Evolutionary conservation across 2,329 filamentous ascomycete species (phyloP), one percentile per base, ranked within the genome.

Genomic region (Calonectria ilicicola): DNA sequence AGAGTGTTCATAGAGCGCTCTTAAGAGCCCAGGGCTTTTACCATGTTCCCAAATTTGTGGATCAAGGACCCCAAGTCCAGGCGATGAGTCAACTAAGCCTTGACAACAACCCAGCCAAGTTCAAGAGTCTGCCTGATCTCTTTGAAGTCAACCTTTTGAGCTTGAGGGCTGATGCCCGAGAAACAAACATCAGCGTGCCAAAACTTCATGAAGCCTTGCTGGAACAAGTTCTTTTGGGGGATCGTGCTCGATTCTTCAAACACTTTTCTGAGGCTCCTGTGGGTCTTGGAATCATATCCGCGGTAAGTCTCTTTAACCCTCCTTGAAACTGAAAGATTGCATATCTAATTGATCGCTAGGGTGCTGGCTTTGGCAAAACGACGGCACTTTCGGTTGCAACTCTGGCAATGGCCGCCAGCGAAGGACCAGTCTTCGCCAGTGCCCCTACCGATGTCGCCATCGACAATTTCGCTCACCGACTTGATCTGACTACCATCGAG

Each of bases 391-490:
- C 71, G 3, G 46, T 65, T 1, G 66, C 35, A 1, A 67, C 69
- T 1, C 62, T 77, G 8, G 49, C 44, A 3, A 74, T 76, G 76
- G 17, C 19, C 2, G 62, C 47, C 17, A 65, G 32, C 2, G 23
- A 72, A 7, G 71, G 71, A 1, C 46, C 64, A 10, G 35, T 78
- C 5, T 70, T 67, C n/a, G 70, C 65, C 27, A 72, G 63, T 15
- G 78, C 49, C 3, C 74, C 77, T 2, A 75, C 71, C 1, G 49
- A 77, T 40, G 68, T 70, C 9, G 69, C 73, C 6, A 66, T 75
- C 12, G 53, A 65, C 68, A 76, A 78, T 69, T 73, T 78, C 21
- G 62, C 72, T 17, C 42, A 69, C n/a, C 69, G 72, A 49, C 10
- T 75, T 19, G 27, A 70, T n/a, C 8, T 10, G 1, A 32, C 58